Evolutionary conservation across 2,329 filamentous ascomycete species (phyloP), one percentile per base, ranked within the genome.

Genomic region (Aspergillus neotritici): DNA sequence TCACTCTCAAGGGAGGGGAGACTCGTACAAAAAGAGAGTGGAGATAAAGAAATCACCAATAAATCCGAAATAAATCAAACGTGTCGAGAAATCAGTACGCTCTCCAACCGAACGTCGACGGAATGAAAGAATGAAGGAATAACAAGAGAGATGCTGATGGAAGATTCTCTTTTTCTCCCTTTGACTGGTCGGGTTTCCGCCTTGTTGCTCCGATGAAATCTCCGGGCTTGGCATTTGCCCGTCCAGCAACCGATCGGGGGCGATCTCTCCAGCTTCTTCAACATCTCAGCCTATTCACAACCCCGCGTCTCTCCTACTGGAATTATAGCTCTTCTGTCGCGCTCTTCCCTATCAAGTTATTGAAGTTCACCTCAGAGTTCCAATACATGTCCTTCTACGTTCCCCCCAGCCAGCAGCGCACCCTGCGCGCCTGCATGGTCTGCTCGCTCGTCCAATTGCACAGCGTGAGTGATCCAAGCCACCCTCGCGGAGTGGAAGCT

Each of bases 371-470:
- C 6, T 32, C 14, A 28, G 16, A n/a, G 7, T 29, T 32, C 33
- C 34, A 38, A 38, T 40, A 37, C 47, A 70, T 68, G 64, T 72
- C 75, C 44, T 84, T 82, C 66, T 89, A 81, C 66, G 83, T 89
- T 49, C 71, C 85, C 12, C 78, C 86, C 5, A 77, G 75, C 64
- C 86, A 93, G 69, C 82, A 85, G 72, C 87, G 90, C 69, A 83
- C 87, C 65, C 79, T 94, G 55, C 90, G 93, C 69, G 93, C 93
- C 61, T 98, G 93, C 76, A 96, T 98, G 89, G 88, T 97, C 56
- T 98, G 93, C 80, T 91, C 88, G 42, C 86, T 97, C 63, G 87
- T 97, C 53, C 88, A 91, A 75, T 84, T 86, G 48, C 82, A 84
- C 61, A 77, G 76, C 54, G 86, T 89, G 73, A 55, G 78, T 65